Percentiles rank a stretch among this genome's conserved stretches.
Conservation (phyloP, 306 rosid genomes). For the Hippophae gyantsensis region DNA sequence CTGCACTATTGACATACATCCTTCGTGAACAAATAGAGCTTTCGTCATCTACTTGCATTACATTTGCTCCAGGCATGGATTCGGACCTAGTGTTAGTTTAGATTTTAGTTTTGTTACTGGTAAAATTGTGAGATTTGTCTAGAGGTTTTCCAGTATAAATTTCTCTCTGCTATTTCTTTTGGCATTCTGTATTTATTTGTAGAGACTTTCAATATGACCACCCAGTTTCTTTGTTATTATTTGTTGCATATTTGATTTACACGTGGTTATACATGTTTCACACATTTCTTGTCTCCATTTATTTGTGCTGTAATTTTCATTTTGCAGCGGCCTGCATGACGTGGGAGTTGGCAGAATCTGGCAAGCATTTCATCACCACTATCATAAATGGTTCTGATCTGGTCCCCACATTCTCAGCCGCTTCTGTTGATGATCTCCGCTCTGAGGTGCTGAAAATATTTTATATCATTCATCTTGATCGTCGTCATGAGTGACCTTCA, state of each 20-base stretch:
- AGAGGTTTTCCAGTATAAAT: background rate
- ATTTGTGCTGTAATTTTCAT: slow-evolving; percentile 18
- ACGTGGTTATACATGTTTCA: background rate
- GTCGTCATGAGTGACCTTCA: background rate
- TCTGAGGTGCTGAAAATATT: slow-evolving; percentile 53
- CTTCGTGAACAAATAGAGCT: slow-evolving; percentile 84
- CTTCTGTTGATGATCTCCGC: slow-evolving; percentile 85
- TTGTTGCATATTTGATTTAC: background rate
- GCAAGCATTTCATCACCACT: slow-evolving; percentile 81
- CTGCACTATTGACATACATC: slow-evolving; percentile 81
- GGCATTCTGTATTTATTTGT: background rate
- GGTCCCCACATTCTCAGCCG: slow-evolving; percentile 92
- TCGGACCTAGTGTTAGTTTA: background rate
- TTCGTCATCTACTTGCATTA: slow-evolving; percentile 58
- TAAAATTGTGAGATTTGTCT: background rate
- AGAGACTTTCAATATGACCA: background rate
- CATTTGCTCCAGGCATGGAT: slow-evolving; percentile 87
- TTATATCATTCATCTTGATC: background rate
- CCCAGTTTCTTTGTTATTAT: background rate
- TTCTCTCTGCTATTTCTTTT: background rate
- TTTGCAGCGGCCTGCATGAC: slow-evolving; percentile 97
- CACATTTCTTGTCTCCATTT: slow-evolving; percentile 6
- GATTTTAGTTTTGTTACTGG: background rate
- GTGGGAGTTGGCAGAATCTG: slow-evolving; percentile 95
- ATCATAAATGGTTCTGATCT: slow-evolving; percentile 85